A percentile compares a stretch with the other conserved stretches of the same genome.
Conservation (phyloP, 1,284 basidiomycete species). For the Naganishia cerealis region DNA sequence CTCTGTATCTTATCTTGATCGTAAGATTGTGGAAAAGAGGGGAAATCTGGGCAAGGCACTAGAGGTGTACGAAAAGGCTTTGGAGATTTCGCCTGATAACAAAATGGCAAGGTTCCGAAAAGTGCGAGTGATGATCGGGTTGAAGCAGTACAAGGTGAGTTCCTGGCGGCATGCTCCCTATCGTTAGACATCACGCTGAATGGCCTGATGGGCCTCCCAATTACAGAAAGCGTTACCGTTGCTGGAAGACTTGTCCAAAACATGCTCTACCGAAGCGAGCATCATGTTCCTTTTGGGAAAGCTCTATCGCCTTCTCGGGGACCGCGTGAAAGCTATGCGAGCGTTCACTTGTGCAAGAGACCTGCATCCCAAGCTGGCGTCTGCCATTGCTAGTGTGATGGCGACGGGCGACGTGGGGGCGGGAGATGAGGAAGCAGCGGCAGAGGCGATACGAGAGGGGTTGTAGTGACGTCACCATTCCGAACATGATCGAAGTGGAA, state of each 20-base stretch:
- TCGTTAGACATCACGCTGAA: conserved; percentile 7
- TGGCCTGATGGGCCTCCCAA: conserved; percentile 13
- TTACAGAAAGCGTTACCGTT: conserved; percentile 72
- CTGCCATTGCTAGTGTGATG: conserved; percentile 42
- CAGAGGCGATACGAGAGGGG: conserved; percentile 15
- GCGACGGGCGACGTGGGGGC: conserved; percentile 10
- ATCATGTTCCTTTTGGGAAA: conserved; percentile 92
- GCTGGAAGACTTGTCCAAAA: conserved; percentile 71
- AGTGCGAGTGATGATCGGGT: conserved; percentile 78
- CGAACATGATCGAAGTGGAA: not conserved
- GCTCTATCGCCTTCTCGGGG: conserved; percentile 75
- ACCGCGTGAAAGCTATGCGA: conserved; percentile 74
- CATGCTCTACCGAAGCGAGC: conserved; percentile 88
- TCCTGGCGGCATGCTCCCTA: not conserved
- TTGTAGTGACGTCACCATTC: conserved; percentile 12
- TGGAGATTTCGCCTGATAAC: conserved; percentile 72
- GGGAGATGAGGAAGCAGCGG: conserved; percentile 21
- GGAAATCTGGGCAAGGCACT: conserved; percentile 72
- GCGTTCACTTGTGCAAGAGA: conserved; percentile 84
- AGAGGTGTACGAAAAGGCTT: conserved; percentile 73
- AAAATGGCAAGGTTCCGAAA: conserved; percentile 85
- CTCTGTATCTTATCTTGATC: conserved; percentile 32
- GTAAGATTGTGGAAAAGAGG: conserved; percentile 76
- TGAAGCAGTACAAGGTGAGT: conserved; percentile 77
- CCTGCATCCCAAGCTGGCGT: conserved; percentile 57